Percentiles rank a stretch among this genome's conserved stretches.
These are phyloP conservation scores for Solanum pinnatisectum DNA, from an alignment of 257 asterid genomes.

Conservation along the genomic window DNA sequence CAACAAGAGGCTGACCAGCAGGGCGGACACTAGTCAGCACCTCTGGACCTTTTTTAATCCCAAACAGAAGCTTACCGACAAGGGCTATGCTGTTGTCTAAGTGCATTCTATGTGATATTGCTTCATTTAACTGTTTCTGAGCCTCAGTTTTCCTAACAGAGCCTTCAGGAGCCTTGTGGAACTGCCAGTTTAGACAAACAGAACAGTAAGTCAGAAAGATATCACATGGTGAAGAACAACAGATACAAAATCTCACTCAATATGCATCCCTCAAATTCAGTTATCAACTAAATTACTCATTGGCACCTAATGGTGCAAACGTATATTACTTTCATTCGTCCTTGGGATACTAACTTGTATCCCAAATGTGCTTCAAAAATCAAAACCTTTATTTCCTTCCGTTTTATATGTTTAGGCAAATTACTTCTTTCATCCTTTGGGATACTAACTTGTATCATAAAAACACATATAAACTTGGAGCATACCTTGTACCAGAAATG, in stretches of 20 bases:
- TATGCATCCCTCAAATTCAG: not conserved
- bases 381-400: not conserved
- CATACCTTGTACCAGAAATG: slow-evolving; percentile 91
- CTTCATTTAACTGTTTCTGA: slow-evolving; percentile 74
- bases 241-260: not conserved
- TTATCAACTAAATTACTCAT: not conserved
- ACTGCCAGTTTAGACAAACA: slow-evolving; percentile 15
- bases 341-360: not conserved
- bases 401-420: not conserved
- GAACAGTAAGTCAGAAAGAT: not conserved
- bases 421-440: not conserved
- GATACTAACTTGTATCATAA: not conserved
- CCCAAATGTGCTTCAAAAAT: not conserved
- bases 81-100: slow-evolving; percentile 60
- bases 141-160: slow-evolving; percentile 69
- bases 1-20: slow-evolving; percentile 76
- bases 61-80: slow-evolving; percentile 75
- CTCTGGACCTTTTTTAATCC: slow-evolving; percentile 57
- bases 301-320: not conserved
- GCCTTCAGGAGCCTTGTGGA: slow-evolving; percentile 67
- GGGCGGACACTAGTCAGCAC: slow-evolving; percentile 47
- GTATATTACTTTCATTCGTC: not conserved
- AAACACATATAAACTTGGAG: not conserved
- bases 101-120: slow-evolving; percentile 75
- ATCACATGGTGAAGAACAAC: not conserved